These are phyloP conservation scores for Knufia petricola DNA, from an alignment of 2,329 filamentous ascomycete species.

Conservation along the genomic window DNA sequence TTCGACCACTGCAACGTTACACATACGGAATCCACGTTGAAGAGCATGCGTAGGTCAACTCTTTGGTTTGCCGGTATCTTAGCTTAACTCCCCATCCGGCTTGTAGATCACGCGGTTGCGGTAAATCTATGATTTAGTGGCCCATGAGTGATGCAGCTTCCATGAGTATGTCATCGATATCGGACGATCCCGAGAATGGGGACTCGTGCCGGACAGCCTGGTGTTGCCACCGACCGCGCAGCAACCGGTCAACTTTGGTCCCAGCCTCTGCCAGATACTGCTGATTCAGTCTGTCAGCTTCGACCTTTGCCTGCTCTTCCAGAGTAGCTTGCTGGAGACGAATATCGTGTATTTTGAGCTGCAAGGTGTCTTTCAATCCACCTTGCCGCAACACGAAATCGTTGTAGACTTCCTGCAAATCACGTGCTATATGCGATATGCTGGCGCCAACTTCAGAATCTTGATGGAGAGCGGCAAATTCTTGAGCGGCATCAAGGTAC, in stretches of 20 bases:
- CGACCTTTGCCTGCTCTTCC: not conserved
- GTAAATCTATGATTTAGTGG: too few species aligned
- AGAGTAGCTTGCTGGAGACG: not conserved
- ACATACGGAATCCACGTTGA: too few species aligned
- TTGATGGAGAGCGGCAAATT: not conserved
- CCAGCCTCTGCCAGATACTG: not conserved
- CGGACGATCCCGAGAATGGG: not conserved
- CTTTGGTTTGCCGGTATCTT: too few species aligned
- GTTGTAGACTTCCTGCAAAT: not conserved
- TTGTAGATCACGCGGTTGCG: too few species aligned
- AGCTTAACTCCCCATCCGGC: too few species aligned
- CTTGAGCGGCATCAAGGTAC: not conserved
- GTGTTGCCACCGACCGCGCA: not conserved
- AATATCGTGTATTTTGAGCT: not conserved
- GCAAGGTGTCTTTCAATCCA: not conserved
- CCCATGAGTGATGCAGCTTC: not conserved
- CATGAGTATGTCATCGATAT: not conserved
- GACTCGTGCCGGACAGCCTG: not conserved
- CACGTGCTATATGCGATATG: not conserved
- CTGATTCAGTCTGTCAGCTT: not conserved
- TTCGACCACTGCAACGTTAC: too few species aligned
- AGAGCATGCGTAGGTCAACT: too few species aligned
- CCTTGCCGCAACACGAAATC: not conserved
- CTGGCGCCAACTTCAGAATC: not conserved
- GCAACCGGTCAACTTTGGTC: not conserved